phyloP scores from a whole-genome alignment of 164 flowering plant species.

The Hamamelis virginiana region DNA sequence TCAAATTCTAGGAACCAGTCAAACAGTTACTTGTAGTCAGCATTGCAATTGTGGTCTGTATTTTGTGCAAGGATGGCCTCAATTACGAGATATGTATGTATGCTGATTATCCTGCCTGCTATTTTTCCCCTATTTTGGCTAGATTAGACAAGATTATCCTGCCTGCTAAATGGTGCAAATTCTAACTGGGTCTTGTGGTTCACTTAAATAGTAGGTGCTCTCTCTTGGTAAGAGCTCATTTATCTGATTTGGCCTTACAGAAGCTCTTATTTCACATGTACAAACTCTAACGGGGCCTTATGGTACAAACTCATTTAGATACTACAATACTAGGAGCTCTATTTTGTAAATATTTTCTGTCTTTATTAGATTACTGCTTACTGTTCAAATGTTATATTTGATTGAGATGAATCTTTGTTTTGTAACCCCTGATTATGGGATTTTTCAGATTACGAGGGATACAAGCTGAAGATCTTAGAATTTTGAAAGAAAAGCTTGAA shows the following conservation, averaged over 20 bases:
- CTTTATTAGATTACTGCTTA: neutral
- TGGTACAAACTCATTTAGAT: neutral
- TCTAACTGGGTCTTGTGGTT: no score
- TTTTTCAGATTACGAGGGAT: slow-evolving; percentile 62
- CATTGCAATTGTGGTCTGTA: no score
- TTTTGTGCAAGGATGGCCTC: no score
- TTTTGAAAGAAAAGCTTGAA: slow-evolving; percentile 66
- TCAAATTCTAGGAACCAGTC: no score
- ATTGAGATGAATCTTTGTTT: neutral
- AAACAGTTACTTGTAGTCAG: no score
- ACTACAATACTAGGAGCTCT: neutral
- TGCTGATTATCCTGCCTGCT: no score
- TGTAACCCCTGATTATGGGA: neutral
- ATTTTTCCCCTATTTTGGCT: no score
- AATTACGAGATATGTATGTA: no score
- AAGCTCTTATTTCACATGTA: neutral
- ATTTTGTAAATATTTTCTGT: neutral
- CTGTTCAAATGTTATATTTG: neutral
- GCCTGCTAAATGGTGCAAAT: no score
- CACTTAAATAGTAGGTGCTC: no score
- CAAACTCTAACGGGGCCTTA: neutral
- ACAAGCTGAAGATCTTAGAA: slow-evolving; percentile 49
- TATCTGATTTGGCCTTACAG: neutral
- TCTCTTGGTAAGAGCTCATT: neutral
- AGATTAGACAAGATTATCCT: no score